Conservation (phyloP, 306 rosid species). For the Purshia tridentata region DNA sequence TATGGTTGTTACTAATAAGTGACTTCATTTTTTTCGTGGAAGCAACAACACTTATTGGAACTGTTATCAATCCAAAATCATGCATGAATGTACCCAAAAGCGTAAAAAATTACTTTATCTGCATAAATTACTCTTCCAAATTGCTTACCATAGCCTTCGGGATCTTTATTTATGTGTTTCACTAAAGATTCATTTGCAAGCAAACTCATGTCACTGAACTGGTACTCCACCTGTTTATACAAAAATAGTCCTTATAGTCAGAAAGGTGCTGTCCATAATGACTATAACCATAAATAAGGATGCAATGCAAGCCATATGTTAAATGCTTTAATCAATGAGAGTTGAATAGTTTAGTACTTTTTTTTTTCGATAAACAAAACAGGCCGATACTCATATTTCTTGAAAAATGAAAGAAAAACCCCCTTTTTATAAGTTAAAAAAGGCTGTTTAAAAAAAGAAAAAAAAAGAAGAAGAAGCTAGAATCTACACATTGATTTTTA, state of each 20-base stretch:
- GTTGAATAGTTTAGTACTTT: not conserved
- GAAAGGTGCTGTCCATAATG: not conserved
- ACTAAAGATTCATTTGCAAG: constrained; percentile 82
- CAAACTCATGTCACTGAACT: constrained; percentile 83
- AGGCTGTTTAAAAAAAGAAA: too few relatives aligned
- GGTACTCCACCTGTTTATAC: constrained; percentile 78
- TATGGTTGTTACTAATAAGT: constrained; percentile 49
- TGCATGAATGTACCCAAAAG: constrained; percentile 4
- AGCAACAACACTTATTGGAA: constrained; percentile 69
- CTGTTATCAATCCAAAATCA: constrained; percentile 37
- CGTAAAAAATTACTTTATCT: not conserved
- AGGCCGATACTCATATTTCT: not conserved
- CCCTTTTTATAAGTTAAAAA: too few relatives aligned
- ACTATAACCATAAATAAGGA: not conserved
- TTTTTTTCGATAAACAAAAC: not conserved
- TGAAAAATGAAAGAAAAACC: not conserved
- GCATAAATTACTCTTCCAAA: constrained; percentile 1
- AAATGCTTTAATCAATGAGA: not conserved
- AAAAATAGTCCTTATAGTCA: constrained; percentile 5
- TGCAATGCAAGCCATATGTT: not conserved
- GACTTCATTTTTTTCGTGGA: constrained; percentile 79
- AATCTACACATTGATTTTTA: too few relatives aligned
- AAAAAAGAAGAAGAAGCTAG: too few relatives aligned
- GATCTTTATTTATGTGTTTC: constrained; percentile 80
- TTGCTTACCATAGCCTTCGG: constrained; percentile 85